A percentile compares a stretch with the other conserved stretches of the same genome.
Conservation (phyloP, 352 stramenopile genomes). For the Plasmopara muralis region DNA sequence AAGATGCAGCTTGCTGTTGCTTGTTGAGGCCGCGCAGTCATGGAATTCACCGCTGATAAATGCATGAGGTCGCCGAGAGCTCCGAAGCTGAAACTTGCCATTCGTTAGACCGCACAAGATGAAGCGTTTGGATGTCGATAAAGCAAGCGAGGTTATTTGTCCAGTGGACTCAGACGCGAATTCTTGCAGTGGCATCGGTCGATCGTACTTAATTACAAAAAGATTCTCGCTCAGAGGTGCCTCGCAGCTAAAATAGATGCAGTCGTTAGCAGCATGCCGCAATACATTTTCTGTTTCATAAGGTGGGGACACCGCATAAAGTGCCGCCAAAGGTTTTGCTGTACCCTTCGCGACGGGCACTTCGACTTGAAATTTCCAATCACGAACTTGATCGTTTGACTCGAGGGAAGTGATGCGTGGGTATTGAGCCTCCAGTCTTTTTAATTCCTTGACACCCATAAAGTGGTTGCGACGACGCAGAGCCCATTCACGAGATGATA, state of each 20-base stretch:
- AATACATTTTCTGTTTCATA: neutral
- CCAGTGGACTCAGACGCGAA: conserved; percentile 33
- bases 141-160: conserved; percentile 32
- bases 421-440: conserved; percentile 39
- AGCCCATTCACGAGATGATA: conserved; percentile 35
- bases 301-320: conserved; percentile 26
- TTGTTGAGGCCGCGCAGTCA: conserved; percentile 30
- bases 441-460: conserved; percentile 47
- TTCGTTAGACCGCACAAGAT: conserved; percentile 71
- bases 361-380: conserved; percentile 41
- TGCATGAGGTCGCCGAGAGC: conserved; percentile 33
- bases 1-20: conserved; percentile 21
- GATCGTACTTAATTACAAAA: conserved; percentile 30
- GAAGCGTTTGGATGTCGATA: conserved; percentile 55
- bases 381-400: conserved; percentile 43
- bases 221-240: conserved; percentile 29
- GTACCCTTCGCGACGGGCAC: conserved; percentile 12
- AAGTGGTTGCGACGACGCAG: conserved; percentile 37
- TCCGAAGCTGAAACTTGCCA: conserved; percentile 76
- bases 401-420: conserved; percentile 26
- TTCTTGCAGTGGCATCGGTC: conserved; percentile 27
- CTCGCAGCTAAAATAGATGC: conserved; percentile 46
- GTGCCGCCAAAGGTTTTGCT: conserved; percentile 29
- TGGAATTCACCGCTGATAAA: conserved; percentile 79
- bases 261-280: conserved; percentile 24